Conservation (phyloP, 2,329 filamentous ascomycete species). For the Alternaria hordeiaustralica region DNA sequence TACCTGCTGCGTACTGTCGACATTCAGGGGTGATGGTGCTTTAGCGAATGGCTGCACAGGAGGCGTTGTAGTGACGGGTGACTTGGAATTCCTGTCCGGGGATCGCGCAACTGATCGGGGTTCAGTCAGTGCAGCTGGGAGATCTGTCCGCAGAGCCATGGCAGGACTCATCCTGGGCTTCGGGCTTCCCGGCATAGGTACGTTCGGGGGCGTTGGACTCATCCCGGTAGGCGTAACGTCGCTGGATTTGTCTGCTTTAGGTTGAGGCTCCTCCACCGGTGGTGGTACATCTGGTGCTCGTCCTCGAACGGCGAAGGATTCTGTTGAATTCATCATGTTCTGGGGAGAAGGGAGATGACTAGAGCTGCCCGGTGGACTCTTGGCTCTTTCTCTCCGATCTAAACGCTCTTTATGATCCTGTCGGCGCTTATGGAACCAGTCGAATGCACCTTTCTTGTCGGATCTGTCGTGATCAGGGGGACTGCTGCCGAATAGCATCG, state of each 20-base stretch:
- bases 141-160: constrained; percentile 7
- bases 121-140: constrained; percentile 19
- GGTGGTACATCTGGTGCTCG: constrained; percentile 37
- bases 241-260: constrained; percentile 22
- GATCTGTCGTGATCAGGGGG: constrained; percentile 46
- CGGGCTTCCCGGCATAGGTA: background rate
- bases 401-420: constrained; percentile 64
- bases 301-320: constrained; percentile 25
- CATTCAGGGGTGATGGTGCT: background rate
- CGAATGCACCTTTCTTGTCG: constrained; percentile 66
- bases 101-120: constrained; percentile 16
- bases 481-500: constrained; percentile 42
- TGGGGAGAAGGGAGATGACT: constrained; percentile 28
- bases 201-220: constrained; percentile 9
- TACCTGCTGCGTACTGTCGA: background rate
- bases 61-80: background rate
- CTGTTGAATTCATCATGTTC: constrained; percentile 27
- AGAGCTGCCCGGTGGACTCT: constrained; percentile 55
- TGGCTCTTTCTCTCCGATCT: constrained; percentile 60
- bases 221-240: constrained; percentile 29
- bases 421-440: constrained; percentile 70
- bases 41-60: background rate
- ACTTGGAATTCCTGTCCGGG: constrained; percentile 10
- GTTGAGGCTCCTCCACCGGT: constrained; percentile 6
- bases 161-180: background rate